Percentiles rank a stretch among this genome's conserved stretches.
These are phyloP conservation scores for Diaporthe citri DNA, from an alignment of 2,329 filamentous ascomycete species.

Conservation along the genomic window DNA sequence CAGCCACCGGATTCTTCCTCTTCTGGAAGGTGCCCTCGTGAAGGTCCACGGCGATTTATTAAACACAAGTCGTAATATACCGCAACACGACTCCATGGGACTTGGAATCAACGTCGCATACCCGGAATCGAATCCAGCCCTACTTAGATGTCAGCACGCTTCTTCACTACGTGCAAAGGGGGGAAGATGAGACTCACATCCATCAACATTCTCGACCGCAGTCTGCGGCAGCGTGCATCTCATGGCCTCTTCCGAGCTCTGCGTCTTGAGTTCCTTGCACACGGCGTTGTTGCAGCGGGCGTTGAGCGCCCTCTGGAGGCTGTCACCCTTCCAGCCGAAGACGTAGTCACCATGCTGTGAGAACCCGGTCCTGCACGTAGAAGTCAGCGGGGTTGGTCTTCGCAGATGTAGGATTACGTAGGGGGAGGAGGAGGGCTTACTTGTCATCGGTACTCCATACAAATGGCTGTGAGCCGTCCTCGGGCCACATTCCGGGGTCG, in stretches of 20 bases:
- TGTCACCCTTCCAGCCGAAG: conserved; percentile 53
- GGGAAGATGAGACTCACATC: conserved; percentile 43
- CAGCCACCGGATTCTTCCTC: too few relatives aligned
- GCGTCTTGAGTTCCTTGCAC: conserved; percentile 44
- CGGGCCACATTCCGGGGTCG: conserved; percentile 43
- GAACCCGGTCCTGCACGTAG: conserved; percentile 47
- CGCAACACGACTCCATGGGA: not conserved
- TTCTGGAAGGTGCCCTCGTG: too few relatives aligned
- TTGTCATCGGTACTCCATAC: conserved; percentile 47
- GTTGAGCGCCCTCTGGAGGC: conserved; percentile 46
- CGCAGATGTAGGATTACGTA: conserved; percentile 37
- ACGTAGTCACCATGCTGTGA: conserved; percentile 56
- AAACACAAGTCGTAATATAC: too few relatives aligned
- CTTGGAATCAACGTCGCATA: not conserved
- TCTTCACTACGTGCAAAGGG: not conserved
- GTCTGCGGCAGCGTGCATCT: conserved; percentile 47
- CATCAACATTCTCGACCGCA: conserved; percentile 49
- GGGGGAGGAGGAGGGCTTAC: not conserved
- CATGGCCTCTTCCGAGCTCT: conserved; percentile 49
- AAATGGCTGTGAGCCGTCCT: conserved; percentile 50
- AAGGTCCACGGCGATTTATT: too few relatives aligned
- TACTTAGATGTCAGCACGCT: not conserved
- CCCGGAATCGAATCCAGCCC: conserved; percentile 5
- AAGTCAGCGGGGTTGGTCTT: conserved; percentile 41
- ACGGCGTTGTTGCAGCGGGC: conserved; percentile 37